A percentile compares a stretch with the other conserved stretches of the same genome.
These are phyloP conservation scores for Plectosphaerella plurivora DNA, from an alignment of 2,329 filamentous ascomycete species.

Conservation along the genomic window DNA sequence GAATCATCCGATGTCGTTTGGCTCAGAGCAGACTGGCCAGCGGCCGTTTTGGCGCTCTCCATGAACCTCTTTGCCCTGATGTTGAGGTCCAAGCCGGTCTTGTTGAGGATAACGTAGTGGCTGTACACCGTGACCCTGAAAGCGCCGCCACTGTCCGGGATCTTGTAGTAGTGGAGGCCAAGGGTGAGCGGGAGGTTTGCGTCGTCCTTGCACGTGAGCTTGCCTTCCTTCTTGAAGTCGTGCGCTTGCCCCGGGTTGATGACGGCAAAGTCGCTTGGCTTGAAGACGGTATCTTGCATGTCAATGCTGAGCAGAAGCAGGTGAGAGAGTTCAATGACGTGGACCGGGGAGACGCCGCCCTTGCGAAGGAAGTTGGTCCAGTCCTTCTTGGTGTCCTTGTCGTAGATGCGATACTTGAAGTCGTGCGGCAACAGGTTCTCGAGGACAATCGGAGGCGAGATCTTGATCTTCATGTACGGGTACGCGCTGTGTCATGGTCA, in stretches of 20 bases:
- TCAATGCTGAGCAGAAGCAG: constrained; percentile 88
- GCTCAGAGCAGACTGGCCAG: constrained; percentile 66
- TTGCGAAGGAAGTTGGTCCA: constrained; percentile 98
- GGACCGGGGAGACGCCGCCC: constrained; percentile 93
- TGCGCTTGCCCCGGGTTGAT: constrained; percentile 87
- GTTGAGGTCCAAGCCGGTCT: constrained; percentile 84
- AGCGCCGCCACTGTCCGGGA: constrained; percentile 88
- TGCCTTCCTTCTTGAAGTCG: constrained; percentile 82
- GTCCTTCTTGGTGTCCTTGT: constrained; percentile 97
- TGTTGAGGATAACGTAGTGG: constrained; percentile 92
- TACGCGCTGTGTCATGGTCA: constrained; percentile 58
- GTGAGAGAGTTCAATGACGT: constrained; percentile 94
- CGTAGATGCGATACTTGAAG: constrained; percentile 98
- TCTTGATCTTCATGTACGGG: constrained; percentile 88
- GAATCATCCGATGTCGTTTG: constrained; percentile 36
- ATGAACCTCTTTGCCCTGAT: constrained; percentile 87
- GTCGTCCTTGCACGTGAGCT: constrained; percentile 77
- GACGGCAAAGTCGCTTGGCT: constrained; percentile 92
- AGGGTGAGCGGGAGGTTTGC: constrained; percentile 75
- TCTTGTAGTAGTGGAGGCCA: constrained; percentile 83
- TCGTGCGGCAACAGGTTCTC: constrained; percentile 95
- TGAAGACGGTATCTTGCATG: constrained; percentile 94
- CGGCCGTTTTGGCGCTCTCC: constrained; percentile 74
- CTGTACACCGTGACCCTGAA: constrained; percentile 96
- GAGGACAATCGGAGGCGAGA: constrained; percentile 88